Conservation (phyloP, 495 filamentous ascomycete genomes). For the Neurospora africana region DNA sequence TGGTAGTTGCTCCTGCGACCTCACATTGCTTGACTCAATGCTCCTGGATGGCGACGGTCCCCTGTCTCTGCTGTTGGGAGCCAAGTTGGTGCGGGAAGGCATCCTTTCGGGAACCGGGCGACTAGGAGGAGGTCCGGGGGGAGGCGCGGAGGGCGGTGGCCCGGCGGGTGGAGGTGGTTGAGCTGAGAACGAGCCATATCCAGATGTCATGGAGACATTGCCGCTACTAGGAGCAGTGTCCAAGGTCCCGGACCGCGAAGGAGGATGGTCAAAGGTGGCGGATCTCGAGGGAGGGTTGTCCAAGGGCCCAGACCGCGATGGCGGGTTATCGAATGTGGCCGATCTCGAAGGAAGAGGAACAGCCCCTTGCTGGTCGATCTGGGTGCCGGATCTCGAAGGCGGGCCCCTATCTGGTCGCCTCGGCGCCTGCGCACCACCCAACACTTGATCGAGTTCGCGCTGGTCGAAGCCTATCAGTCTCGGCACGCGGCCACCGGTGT, state of each 20-base stretch:
- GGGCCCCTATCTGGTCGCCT: slow-evolving; percentile 6
- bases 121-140: neutral
- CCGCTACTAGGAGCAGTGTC: slow-evolving; percentile 18
- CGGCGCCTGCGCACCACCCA: slow-evolving; percentile 34
- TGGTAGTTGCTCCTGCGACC: slow-evolving; percentile 30
- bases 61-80: slow-evolving; percentile 21
- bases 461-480: slow-evolving; percentile 72
- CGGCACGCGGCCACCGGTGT: slow-evolving; percentile 78
- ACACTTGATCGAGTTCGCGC: slow-evolving; percentile 61
- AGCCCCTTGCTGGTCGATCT: neutral
- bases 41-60: slow-evolving; percentile 32
- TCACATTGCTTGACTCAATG: slow-evolving; percentile 30
- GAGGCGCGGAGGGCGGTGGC: slow-evolving; percentile 4
- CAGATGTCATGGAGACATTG: slow-evolving; percentile 17
- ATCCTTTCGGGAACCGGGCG: slow-evolving; percentile 12
- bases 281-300: slow-evolving; percentile 9
- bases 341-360: neutral
- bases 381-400: neutral
- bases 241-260: slow-evolving; percentile 25
- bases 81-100: slow-evolving; percentile 21
- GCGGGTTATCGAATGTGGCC: neutral
- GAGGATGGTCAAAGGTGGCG: slow-evolving; percentile 12
- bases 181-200: slow-evolving; percentile 8
- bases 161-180: slow-evolving; percentile 4
- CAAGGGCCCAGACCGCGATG: neutral